phyloP scores from a whole-genome alignment of 140 eudicot genomes.

The Anethum foeniculum region DNA sequence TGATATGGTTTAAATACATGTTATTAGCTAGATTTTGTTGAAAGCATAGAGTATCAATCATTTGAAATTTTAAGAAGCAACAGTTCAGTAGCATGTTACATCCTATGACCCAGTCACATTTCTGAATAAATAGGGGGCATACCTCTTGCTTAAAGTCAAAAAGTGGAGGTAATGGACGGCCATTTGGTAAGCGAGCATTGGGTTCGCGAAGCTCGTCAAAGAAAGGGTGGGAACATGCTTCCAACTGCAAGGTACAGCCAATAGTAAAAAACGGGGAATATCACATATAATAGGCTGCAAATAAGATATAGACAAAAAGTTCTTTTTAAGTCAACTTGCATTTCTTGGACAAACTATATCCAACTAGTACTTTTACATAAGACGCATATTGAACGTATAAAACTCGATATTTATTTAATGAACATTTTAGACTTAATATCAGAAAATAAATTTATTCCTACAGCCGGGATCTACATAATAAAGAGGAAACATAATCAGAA shows the following conservation, averaged over 20 bases:
- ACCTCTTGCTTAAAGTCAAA: constrained; percentile 97
- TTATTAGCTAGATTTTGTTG: neutral
- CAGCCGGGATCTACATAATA: neutral
- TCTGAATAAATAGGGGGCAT: neutral
- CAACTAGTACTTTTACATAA: neutral
- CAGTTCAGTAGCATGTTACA: neutral
- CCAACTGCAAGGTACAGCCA: constrained; percentile 48
- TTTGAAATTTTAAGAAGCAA: neutral
- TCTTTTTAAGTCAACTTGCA: neutral
- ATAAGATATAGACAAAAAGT: neutral
- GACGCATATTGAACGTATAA: neutral
- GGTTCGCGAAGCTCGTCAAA: constrained; percentile 93
- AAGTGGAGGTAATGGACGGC: constrained; percentile 85
- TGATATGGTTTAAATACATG: neutral
- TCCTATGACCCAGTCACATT: neutral
- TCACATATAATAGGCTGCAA: neutral
- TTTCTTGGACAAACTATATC: neutral
- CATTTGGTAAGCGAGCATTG: constrained; percentile 79
- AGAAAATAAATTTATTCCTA: neutral
- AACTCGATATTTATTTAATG: neutral
- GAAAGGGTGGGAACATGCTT: constrained; percentile 92
- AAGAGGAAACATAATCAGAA: constrained; percentile 11
- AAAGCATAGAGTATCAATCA: neutral
- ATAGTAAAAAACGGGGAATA: neutral
- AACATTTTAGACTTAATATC: neutral